These are phyloP conservation scores for Cryphonectria radicalis DNA, from an alignment of 2,329 filamentous ascomycete genomes.

Conservation along the genomic window DNA sequence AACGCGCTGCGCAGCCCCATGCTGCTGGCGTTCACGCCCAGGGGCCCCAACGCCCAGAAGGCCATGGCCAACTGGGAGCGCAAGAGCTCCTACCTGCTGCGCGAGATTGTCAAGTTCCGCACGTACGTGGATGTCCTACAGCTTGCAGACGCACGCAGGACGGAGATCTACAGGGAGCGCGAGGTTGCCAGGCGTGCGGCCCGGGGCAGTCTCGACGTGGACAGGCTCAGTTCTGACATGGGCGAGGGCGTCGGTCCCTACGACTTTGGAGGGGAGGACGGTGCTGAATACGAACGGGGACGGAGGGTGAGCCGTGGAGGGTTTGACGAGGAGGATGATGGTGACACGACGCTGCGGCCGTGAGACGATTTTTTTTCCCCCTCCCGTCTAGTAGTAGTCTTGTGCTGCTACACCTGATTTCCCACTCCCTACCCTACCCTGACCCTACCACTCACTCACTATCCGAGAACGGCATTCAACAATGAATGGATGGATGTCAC, in stretches of 20 bases:
- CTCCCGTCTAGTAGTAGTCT: neutral
- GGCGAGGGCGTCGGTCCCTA: slow-evolving; percentile 31
- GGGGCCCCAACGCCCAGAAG: slow-evolving; percentile 77
- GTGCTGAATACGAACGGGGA: neutral
- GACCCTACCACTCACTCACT: too few species aligned
- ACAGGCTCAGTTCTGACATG: slow-evolving; percentile 35
- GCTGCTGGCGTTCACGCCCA: slow-evolving; percentile 85
- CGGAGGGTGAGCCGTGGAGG: neutral
- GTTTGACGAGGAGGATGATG: slow-evolving; percentile 17
- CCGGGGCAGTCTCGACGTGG: slow-evolving; percentile 50
- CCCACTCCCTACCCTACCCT: neutral
- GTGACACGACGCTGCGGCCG: slow-evolving; percentile 18
- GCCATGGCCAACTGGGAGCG: slow-evolving; percentile 97
- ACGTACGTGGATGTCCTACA: slow-evolving; percentile 90
- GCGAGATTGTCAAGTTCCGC: slow-evolving; percentile 94
- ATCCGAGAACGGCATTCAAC: neutral
- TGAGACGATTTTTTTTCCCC: neutral
- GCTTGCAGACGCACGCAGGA: slow-evolving; percentile 70
- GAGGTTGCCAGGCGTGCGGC: slow-evolving; percentile 55
- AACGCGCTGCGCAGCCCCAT: slow-evolving; percentile 88
- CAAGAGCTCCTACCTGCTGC: slow-evolving; percentile 87
- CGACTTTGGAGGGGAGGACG: slow-evolving; percentile 18
- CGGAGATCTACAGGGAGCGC: slow-evolving; percentile 70
- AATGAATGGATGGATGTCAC: neutral
- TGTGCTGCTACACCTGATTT: neutral